Evolutionary conservation across 2,329 filamentous ascomycete species (phyloP), one percentile per base, ranked within the genome.

Genomic region (Lasiodiplodia gonubiensis): DNA sequence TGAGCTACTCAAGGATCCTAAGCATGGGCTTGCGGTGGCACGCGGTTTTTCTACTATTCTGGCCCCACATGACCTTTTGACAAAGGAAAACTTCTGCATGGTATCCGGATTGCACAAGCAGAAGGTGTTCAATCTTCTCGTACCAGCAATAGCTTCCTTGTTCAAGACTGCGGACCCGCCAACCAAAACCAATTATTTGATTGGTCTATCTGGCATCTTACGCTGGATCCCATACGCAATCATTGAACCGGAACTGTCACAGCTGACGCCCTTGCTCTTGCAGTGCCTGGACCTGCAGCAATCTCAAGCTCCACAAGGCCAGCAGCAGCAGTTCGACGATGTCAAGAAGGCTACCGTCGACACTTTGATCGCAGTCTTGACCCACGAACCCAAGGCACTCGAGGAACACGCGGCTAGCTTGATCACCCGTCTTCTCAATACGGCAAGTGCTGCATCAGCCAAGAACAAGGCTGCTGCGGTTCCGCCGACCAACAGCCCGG

Each of bases 101-200:
- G 84, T 90, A 46, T 86, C 88, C 3, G 81, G 88, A 3, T 80
- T 91, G 2, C 85, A 86, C 70, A 89, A 88, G 72, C 89, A 91
- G 72, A 87, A 86, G 69, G 82, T 86, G 49, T 90, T 91, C 77
- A 83, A 83, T 35, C 84, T 87, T 18, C 80, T 88, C 4, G 80
- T 87, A 2, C 88, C 88, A 0, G 76, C 83, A 35, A 85, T 90
- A 60, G 83, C 86, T 4, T 76, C 81, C 30, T 79, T 81, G 3
- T 87, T 89, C 73, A 83, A 82, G 67, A 76, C 76, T 21, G 80
- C 83, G 8, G 75, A 78, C 35, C 68, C 72, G 67, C 70, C 77
- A 14, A 76, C 80, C 23, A 90, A 90, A 75, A 82, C 84, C 55
- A 87, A 88, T 69, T 88, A 89, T 71, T 83, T 91, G 27, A 83